Base-by-base conservation (phyloP, 2,329 filamentous ascomycete species). In the Thelonectria blattea region DNA sequence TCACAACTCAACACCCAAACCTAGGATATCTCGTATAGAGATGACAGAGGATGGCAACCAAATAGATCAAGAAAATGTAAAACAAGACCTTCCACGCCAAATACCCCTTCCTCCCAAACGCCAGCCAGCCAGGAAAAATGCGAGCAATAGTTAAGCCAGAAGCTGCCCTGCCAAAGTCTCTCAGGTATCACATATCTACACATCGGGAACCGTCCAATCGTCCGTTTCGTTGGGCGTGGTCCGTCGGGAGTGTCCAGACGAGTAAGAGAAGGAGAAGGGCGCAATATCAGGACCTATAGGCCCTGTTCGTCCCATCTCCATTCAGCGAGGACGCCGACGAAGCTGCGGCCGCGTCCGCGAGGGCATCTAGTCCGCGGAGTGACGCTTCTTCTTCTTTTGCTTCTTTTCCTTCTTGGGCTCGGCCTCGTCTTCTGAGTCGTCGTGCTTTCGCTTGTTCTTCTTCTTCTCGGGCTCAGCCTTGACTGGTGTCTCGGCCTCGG, bases 401-500 rank as follows among this genome's bases (percentile, higher is more conserved):
- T 82, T 80, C 76, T 83, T 86, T 74, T 86, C 82, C 76, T 84
- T 83, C 82, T 89, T 89, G 73, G 83, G 64, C 51, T 70, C 69
- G 34, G 87, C 86, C 77, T 86, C 87, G 75, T 90, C 90, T 65
- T 80, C 83, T 66, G 88, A 87, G 62, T 86, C 90, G 50, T 87
- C 86, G 62, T 83, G 82, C 80, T 91, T 91, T 74, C 88, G 85
- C 85, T 92, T 24, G 22, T 24, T 91, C 85, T 92, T 92, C 76
- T 83, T 85, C 70, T 78, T 69, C 52, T 75, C 75, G 8, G 71
- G 58, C 24, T 62, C 66, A 39, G 73, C 60, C 68, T 83, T 83
- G 56, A 73, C 74, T 3, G 84, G 80, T 56, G 78, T 76, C 61
- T 79, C 78, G 50, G 77, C 85, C 73, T 86, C 85, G 17, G 75